phyloP scores from a whole-genome alignment of 352 stramenopile species.

The Phytophthora crassamura region DNA sequence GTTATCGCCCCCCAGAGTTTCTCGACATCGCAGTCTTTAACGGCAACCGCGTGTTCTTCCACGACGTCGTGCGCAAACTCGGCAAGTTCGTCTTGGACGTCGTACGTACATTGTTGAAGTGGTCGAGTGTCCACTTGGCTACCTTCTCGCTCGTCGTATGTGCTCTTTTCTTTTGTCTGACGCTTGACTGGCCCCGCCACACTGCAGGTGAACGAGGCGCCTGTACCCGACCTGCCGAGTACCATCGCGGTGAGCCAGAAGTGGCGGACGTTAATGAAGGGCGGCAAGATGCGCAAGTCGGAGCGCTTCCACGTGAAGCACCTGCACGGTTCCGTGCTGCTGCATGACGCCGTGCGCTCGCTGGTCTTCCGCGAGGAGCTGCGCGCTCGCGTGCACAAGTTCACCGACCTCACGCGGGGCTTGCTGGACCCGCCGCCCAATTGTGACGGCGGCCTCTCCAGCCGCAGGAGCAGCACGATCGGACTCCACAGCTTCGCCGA shows the following conservation, averaged over 20 bases:
- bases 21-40: conserved; percentile 60
- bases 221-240: conserved; percentile 49
- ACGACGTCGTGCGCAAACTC: conserved; percentile 57
- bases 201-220: conserved; percentile 49
- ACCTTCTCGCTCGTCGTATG: conserved; percentile 15
- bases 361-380: conserved; percentile 73
- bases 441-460: background rate
- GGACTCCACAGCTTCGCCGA: conserved; percentile 1
- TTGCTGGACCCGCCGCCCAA: conserved; percentile 12
- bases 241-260: conserved; percentile 65
- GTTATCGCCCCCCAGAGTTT: conserved; percentile 33
- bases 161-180: conserved; percentile 13
- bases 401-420: conserved; percentile 42
- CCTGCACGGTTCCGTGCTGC: conserved; percentile 49
- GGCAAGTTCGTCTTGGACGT: conserved; percentile 71
- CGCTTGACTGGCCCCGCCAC: background rate
- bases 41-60: conserved; percentile 66
- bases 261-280: conserved; percentile 54
- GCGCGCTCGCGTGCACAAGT: conserved; percentile 56
- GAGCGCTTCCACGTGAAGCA: conserved; percentile 63
- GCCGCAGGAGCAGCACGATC: conserved; percentile 1
- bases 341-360: conserved; percentile 61
- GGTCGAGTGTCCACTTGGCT: no score
- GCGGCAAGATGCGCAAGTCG: conserved; percentile 60
- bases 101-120: conserved; percentile 29